Percentiles rank a stretch among this genome's conserved stretches.
Evolutionary conservation across 441 rosid genomes (phyloP).

Genomic region (Omphalea diandra): DNA sequence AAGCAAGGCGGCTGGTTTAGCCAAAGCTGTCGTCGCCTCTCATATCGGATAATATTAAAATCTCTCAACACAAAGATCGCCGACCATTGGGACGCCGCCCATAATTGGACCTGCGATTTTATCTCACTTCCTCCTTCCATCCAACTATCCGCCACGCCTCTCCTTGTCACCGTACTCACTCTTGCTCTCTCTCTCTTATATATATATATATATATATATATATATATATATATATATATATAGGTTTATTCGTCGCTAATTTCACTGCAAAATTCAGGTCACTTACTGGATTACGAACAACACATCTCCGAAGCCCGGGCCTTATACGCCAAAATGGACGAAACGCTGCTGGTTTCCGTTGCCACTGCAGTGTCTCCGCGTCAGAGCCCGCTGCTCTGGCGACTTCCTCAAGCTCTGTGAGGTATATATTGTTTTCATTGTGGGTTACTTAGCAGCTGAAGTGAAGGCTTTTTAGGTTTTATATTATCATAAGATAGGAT

Average conservation of each 20-base stretch:
- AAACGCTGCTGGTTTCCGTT: conserved; percentile 32
- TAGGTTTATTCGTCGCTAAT: too few relatives aligned
- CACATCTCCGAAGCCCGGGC: conserved; percentile 14
- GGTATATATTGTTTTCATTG: too few relatives aligned
- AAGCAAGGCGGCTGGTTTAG: background rate
- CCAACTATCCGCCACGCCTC: conserved; percentile 41
- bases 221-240: too few relatives aligned
- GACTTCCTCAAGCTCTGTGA: conserved; percentile 41
- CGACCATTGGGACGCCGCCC: background rate
- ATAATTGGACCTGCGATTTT: conserved; percentile 43
- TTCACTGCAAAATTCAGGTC: conserved; percentile 17
- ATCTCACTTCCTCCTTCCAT: conserved; percentile 55
- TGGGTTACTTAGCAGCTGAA: conserved; percentile 10
- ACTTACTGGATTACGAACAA: conserved; percentile 21
- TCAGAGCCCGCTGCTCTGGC: conserved; percentile 41
- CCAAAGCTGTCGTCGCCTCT: background rate
- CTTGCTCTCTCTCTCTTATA: too few relatives aligned
- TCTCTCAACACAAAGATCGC: background rate
- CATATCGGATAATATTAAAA: background rate
- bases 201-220: too few relatives aligned
- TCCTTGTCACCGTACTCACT: conserved; percentile 38
- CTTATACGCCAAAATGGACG: conserved; percentile 23
- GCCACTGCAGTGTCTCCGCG: conserved; percentile 47
- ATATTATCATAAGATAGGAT: background rate
- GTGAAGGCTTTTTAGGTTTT: too few relatives aligned